Evolutionary conservation across 2,329 filamentous ascomycete genomes (phyloP).

Genomic region (Trichoderma endophyticum): DNA sequence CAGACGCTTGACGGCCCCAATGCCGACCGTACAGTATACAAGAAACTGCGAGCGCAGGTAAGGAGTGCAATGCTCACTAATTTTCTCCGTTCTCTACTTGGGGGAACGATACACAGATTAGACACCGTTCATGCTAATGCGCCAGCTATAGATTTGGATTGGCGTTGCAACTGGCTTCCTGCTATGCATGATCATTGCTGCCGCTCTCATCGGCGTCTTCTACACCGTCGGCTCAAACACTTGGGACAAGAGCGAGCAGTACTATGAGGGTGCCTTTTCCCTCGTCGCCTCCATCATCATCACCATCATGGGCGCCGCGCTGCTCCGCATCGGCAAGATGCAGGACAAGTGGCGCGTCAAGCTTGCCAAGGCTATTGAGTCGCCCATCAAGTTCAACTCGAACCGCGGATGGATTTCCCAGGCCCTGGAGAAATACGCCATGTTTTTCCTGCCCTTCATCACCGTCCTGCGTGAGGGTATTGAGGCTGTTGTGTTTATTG

Average conservation of each 20-base stretch:
- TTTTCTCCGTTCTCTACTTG: background rate
- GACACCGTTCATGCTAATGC: background rate
- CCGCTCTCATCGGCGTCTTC: constrained; percentile 68
- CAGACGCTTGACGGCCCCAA: constrained; percentile 68
- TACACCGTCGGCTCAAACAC: constrained; percentile 63
- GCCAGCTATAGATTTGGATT: constrained; percentile 52
- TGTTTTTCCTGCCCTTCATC: constrained; percentile 84
- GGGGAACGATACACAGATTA: background rate
- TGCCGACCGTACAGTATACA: constrained; percentile 61
- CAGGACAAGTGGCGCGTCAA: constrained; percentile 87
- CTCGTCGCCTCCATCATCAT: constrained; percentile 77
- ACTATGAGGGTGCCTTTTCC: constrained; percentile 78
- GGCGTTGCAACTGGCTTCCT: constrained; percentile 61
- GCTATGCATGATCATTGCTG: constrained; percentile 64
- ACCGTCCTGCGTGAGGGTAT: constrained; percentile 84
- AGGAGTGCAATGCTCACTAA: background rate
- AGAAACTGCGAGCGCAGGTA: constrained; percentile 65
- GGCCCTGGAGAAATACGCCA: constrained; percentile 73
- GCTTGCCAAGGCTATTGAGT: constrained; percentile 66
- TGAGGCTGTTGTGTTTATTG: constrained; percentile 82
- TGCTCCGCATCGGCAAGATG: constrained; percentile 78
- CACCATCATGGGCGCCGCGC: constrained; percentile 72
- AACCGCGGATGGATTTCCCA: constrained; percentile 51
- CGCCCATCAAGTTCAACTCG: constrained; percentile 44
- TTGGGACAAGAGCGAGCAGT: constrained; percentile 67